phyloP scores from a whole-genome alignment of 768 basidiomycete species.

The Hortiboletus flavorubellus region DNA sequence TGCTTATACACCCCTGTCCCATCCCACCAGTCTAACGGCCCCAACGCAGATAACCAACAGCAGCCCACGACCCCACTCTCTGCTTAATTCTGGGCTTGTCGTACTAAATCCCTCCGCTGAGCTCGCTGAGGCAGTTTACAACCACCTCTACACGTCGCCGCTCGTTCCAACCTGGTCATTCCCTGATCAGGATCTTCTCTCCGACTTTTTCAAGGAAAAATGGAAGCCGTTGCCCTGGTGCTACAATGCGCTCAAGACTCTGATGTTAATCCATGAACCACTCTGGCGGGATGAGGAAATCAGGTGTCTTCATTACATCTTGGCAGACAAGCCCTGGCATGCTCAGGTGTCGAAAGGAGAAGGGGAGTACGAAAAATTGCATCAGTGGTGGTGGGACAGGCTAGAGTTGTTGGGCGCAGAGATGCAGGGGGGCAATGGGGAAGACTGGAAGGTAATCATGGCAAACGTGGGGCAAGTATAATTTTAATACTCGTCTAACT shows the following conservation, averaged over 20 bases:
- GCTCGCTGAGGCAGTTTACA: conserved; percentile 50
- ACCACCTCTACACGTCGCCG: conserved; percentile 44
- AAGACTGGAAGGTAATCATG: conserved; percentile 49
- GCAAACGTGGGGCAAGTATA: conserved; percentile 41
- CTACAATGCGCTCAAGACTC: conserved; percentile 92
- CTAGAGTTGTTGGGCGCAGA: conserved; percentile 43
- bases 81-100: conserved; percentile 88
- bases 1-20: conserved; percentile 57
- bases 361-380: conserved; percentile 50
- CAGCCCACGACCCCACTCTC: conserved; percentile 72
- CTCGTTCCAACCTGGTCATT: conserved; percentile 60
- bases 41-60: conserved; percentile 38
- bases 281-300: conserved; percentile 88
- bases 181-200: conserved; percentile 90
- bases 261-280: conserved; percentile 63
- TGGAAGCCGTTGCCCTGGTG: conserved; percentile 83
- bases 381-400: conserved; percentile 81
- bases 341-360: conserved; percentile 42
- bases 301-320: conserved; percentile 83
- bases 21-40: conserved; percentile 45
- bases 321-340: conserved; percentile 85
- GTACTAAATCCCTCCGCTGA: conserved; percentile 71
- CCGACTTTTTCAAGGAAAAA: conserved; percentile 70
- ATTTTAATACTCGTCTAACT: not conserved
- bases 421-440: conserved; percentile 42